phyloP scores from a whole-genome alignment of 345 rosid genomes.

The Eucalyptus marginata region DNA sequence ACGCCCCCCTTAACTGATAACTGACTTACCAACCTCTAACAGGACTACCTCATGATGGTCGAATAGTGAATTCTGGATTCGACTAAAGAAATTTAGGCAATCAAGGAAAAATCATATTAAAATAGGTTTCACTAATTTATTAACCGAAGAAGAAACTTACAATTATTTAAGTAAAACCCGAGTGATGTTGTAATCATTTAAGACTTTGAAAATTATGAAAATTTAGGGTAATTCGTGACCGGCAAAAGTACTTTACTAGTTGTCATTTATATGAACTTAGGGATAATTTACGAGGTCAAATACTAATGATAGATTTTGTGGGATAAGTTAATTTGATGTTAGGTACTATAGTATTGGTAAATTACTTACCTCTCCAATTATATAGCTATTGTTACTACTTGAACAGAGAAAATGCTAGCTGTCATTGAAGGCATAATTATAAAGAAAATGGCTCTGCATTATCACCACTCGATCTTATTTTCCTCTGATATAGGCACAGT shows the following conservation, averaged over 20 bases:
- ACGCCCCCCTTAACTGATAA: too few relatives aligned
- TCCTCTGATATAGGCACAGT: background rate
- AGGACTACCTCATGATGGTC: too few relatives aligned
- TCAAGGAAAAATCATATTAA: background rate
- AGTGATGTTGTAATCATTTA: background rate
- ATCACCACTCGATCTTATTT: background rate
- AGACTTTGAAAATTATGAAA: background rate
- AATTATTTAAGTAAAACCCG: too few relatives aligned
- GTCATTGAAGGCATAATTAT: background rate
- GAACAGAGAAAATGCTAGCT: background rate
- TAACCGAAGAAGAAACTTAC: background rate
- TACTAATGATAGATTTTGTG: background rate
- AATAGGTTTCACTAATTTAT: background rate
- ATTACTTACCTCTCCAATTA: background rate
- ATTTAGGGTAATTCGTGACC: accelerated
- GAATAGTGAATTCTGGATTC: too few relatives aligned
- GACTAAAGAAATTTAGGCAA: background rate
- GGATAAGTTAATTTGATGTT: background rate
- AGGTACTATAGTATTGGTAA: background rate
- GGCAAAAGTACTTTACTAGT: background rate
- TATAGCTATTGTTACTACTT: background rate
- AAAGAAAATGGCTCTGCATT: background rate
- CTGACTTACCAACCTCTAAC: too few relatives aligned
- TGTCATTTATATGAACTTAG: background rate
- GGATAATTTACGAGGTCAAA: background rate